phyloP scores from a whole-genome alignment of 2,329 filamentous ascomycete species.

The Neophaeococcomyces aloes region DNA sequence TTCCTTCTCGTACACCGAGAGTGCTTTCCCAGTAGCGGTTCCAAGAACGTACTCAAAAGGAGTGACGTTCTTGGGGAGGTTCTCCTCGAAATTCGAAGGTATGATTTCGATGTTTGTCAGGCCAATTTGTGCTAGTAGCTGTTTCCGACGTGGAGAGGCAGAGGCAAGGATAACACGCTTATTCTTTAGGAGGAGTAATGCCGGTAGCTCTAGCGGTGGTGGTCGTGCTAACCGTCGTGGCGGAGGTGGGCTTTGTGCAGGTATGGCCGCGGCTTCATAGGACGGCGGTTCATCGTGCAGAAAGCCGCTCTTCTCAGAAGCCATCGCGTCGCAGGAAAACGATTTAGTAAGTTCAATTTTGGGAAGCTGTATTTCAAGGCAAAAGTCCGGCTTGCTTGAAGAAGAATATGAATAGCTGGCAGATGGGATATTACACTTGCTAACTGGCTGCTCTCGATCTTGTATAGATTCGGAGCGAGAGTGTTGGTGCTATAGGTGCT shows the following conservation, averaged over 20 bases:
- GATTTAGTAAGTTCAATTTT: neutral
- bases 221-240: constrained; percentile 17
- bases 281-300: constrained; percentile 17
- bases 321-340: neutral
- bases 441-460: too few species aligned
- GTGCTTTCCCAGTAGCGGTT: constrained; percentile 74
- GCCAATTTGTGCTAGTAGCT: constrained; percentile 69
- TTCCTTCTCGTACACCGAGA: constrained; percentile 57
- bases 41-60: constrained; percentile 85
- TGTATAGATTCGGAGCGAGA: too few species aligned
- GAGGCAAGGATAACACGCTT: constrained; percentile 85
- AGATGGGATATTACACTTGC: too few species aligned
- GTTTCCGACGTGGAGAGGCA: constrained; percentile 71
- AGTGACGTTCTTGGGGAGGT: constrained; percentile 64
- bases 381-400: neutral
- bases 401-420: too few species aligned
- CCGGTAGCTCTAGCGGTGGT: constrained; percentile 64
- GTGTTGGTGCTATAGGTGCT: too few species aligned
- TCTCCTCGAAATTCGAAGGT: constrained; percentile 72
- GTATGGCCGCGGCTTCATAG: constrained; percentile 16
- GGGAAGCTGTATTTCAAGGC: neutral
- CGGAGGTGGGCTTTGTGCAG: constrained; percentile 12
- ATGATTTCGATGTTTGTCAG: constrained; percentile 72
- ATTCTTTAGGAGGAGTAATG: constrained; percentile 62
- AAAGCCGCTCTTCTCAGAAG: neutral